Percentiles rank a stretch among this genome's conserved stretches.
Evolutionary conservation across 2,329 filamentous ascomycete genomes (phyloP).

Genomic region (Aurifilum marmelostoma): DNA sequence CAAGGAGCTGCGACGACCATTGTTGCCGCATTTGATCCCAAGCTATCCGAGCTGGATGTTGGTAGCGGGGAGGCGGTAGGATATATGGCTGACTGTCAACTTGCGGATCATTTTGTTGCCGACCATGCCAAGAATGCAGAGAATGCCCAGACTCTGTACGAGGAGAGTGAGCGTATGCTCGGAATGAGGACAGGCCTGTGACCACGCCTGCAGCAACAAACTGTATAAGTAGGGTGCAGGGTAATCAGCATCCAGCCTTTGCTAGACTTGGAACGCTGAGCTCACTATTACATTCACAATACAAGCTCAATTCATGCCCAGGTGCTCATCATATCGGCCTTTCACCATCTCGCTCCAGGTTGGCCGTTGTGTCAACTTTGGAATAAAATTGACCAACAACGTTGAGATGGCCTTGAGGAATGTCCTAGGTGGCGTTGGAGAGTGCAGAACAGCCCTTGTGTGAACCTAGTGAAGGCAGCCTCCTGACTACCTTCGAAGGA

Average conservation of each 20-base stretch:
- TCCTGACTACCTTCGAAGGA: no score
- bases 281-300: no score
- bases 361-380: no score
- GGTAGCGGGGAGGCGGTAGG: slow-evolving; percentile 29
- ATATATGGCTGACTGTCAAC: slow-evolving; percentile 22
- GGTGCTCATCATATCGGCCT: neutral
- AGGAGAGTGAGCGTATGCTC: slow-evolving; percentile 26
- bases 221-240: neutral
- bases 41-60: slow-evolving; percentile 33
- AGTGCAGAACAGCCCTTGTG: no score
- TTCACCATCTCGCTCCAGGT: no score
- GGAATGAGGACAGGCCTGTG: slow-evolving; percentile 20
- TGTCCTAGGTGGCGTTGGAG: no score
- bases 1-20: slow-evolving; percentile 46
- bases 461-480: no score
- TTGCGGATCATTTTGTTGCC: slow-evolving; percentile 18
- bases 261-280: no score
- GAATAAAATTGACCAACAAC: no score
- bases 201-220: neutral
- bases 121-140: slow-evolving; percentile 22
- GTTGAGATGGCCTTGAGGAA: no score
- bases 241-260: no score
- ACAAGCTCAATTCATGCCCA: no score
- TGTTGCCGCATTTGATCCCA: slow-evolving; percentile 47
- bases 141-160: slow-evolving; percentile 22